Percentiles rank a stretch among this genome's conserved stretches.
Evolutionary conservation across 192 early-diverging fungal species (phyloP).

Genomic region (Rhizoclosmatium globosum): DNA sequence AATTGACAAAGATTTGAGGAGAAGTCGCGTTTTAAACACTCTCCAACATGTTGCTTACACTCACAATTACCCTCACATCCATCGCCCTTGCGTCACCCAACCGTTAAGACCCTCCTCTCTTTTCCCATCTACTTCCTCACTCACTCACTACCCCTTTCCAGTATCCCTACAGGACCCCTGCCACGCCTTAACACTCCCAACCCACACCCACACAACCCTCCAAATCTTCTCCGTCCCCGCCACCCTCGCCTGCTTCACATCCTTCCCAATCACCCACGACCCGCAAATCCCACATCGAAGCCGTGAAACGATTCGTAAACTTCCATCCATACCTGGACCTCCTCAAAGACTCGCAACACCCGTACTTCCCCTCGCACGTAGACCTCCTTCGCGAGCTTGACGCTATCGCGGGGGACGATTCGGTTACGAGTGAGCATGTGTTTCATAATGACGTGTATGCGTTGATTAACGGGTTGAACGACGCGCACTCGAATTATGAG

Average conservation of each 20-base stretch:
- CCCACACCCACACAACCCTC: background rate
- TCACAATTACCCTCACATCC: no score
- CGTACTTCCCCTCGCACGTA: conserved; percentile 10
- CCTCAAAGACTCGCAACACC: background rate
- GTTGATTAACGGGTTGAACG: background rate
- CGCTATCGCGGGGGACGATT: background rate
- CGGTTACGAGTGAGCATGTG: background rate
- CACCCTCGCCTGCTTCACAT: background rate
- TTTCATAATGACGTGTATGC: background rate
- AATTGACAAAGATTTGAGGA: no score
- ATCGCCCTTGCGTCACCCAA: no score
- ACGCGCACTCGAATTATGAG: conserved; percentile 19
- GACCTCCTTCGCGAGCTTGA: conserved; percentile 6
- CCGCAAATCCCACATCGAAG: background rate
- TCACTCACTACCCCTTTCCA: no score
- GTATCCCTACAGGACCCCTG: background rate
- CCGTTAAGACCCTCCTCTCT: no score
- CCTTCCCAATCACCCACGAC: background rate
- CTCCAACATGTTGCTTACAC: no score
- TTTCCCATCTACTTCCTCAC: no score
- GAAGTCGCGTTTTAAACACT: no score
- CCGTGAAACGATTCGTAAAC: background rate
- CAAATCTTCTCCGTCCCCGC: background rate
- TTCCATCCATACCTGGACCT: conserved; percentile 18
- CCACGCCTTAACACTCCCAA: background rate